Evolutionary conservation across 305 asterid species (phyloP).

Genomic region (Fraxinus paxiana): DNA sequence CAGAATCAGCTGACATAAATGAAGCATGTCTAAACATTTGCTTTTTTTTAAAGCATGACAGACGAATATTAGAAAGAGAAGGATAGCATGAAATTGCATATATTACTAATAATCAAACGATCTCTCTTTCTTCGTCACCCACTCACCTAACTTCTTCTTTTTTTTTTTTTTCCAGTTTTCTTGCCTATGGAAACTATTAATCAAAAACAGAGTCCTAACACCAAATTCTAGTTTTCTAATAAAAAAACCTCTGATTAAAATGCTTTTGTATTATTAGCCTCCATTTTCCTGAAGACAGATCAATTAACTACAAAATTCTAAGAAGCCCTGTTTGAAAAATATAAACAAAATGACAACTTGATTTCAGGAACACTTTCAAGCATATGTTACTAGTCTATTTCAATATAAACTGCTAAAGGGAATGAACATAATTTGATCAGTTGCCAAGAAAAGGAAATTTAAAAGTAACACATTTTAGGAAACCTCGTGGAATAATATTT

Average conservation of each 20-base stretch:
- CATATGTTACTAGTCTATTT: background rate
- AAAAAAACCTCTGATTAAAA: background rate
- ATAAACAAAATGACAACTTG: slow-evolving; percentile 3
- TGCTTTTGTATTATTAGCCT: background rate
- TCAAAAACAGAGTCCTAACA: background rate
- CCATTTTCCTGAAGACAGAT: background rate
- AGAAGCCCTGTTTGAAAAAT: background rate
- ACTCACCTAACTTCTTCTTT: background rate
- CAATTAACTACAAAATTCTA: background rate
- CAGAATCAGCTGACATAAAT: background rate
- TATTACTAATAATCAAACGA: background rate
- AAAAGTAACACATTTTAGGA: background rate
- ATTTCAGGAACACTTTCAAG: background rate
- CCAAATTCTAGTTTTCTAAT: background rate
- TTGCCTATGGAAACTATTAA: background rate
- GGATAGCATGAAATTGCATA: background rate
- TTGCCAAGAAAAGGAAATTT: background rate
- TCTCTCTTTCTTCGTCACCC: background rate
- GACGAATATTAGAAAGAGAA: background rate
- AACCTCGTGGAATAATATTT: background rate
- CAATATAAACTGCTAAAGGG: background rate
- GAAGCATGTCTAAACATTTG: background rate
- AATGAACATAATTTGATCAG: background rate
- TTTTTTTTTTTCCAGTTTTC: background rate
- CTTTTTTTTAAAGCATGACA: background rate